These are phyloP conservation scores for Penicillium angulare DNA, from an alignment of 495 filamentous ascomycete species.

Conservation along the genomic window DNA sequence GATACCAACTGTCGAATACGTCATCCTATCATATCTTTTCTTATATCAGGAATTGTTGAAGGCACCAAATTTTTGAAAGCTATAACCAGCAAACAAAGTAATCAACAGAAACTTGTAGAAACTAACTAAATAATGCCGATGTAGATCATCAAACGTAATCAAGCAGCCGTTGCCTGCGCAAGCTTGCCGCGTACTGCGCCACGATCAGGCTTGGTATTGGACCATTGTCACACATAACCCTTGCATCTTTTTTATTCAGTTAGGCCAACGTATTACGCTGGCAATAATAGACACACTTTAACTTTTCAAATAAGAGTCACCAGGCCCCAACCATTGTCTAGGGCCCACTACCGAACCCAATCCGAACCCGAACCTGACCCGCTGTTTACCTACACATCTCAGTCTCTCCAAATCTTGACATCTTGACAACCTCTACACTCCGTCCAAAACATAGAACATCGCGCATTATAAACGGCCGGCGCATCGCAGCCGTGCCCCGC, in stretches of 20 bases:
- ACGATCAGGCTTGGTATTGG: slow-evolving; percentile 12
- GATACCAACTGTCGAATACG: slow-evolving; percentile 37
- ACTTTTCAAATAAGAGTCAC: background rate
- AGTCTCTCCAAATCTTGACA: background rate
- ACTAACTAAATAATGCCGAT: too few relatives aligned
- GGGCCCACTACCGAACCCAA: slow-evolving; percentile 2
- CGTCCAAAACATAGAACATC: slow-evolving; percentile 6
- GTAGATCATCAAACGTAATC: slow-evolving; percentile 12
- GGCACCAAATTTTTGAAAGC: background rate
- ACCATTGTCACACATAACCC: slow-evolving; percentile 8
- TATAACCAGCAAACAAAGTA: background rate
- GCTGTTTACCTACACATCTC: slow-evolving; percentile 3
- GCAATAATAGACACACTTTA: background rate
- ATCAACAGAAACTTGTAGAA: background rate
- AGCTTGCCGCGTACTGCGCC: slow-evolving; percentile 21
- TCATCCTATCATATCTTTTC: background rate
- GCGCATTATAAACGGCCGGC: slow-evolving; percentile 20
- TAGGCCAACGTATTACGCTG: slow-evolving; percentile 6
- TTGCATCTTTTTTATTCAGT: slow-evolving; percentile 15
- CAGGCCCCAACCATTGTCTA: slow-evolving; percentile 6
- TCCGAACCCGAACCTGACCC: too few relatives aligned
- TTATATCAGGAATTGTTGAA: background rate
- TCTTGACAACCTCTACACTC: background rate
- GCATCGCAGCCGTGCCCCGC: slow-evolving; percentile 23
- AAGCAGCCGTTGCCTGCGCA: slow-evolving; percentile 13